Conservation (phyloP, 768 basidiomycete genomes). For the Ephemerocybe angulata region DNA sequence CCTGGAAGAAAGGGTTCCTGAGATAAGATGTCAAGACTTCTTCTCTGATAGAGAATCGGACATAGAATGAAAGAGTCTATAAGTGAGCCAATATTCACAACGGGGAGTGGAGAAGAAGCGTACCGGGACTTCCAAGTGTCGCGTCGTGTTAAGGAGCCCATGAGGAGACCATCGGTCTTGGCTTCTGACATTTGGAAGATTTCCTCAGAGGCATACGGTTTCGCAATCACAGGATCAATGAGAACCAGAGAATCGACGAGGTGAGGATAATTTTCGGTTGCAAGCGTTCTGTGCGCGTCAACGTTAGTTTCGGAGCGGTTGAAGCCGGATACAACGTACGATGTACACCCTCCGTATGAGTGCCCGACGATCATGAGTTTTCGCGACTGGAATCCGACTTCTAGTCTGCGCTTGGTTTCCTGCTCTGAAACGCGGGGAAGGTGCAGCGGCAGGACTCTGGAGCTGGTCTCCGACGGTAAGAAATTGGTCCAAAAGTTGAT, state of each 20-base stretch:
- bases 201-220: constrained; percentile 18
- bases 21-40: constrained; percentile 52
- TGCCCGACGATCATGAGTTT: constrained; percentile 75
- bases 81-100: neutral
- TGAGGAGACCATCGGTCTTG: constrained; percentile 23
- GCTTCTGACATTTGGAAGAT: constrained; percentile 4
- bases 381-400: constrained; percentile 47
- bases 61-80: constrained; percentile 1
- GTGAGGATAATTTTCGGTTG: constrained; percentile 56
- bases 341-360: constrained; percentile 77
- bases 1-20: constrained; percentile 60
- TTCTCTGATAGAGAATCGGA: constrained; percentile 36
- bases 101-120: neutral
- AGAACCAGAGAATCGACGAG: constrained; percentile 72
- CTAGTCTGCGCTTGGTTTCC: constrained; percentile 39
- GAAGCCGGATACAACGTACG: too few species aligned
- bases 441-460: constrained; percentile 44
- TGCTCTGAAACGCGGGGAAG: constrained; percentile 45
- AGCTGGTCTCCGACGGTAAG: constrained; percentile 44
- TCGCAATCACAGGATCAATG: constrained; percentile 71
- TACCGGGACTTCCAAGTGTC: constrained; percentile 63
- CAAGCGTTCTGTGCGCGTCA: constrained; percentile 49
- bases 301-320: neutral
- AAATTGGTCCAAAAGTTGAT: constrained; percentile 69
- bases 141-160: constrained; percentile 55